Evolutionary conservation across 116 monocot species (phyloP), one percentile per base, ranked within the genome.

Genomic region (Thalassia testudinum): DNA sequence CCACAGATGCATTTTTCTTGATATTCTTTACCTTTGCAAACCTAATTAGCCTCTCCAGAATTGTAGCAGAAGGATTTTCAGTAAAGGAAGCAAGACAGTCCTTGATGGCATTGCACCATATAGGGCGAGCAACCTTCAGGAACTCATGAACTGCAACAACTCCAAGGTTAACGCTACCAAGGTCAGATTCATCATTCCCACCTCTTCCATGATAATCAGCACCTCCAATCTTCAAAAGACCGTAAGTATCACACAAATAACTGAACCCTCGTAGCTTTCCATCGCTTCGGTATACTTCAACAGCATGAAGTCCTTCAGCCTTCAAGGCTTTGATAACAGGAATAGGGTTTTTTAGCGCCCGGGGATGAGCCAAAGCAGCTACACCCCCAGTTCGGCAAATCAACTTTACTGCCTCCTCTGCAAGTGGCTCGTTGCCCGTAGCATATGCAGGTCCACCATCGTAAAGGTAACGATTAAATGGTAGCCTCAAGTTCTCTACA

Each of bases 381-480:
- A 93, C 47, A 7, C 92, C 92, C 17, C 87, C 87, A 38, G 92
- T 87, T 24, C 49, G 59, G 52, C 63, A 43, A 57, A 93, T 83
- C 66, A 93, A 65, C 62, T 71, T 50, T 47, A 93, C 78, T 25
- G 70, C 87, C 54, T 30, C 72, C 52, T 77, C 92, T 47, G 92
- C 83, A 13, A n/a, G 66, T 45, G 83, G 92, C 48, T 93, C 92
- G 27, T 42, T 80, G 19, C 92, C 92, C 92, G 27, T 76, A 38
- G 83, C 69, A 76, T 93, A 93, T 59, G 92, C 92, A 52, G 92
- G 92, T 25, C 92, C 92, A 51, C 72, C 83, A 65, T 93, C 87
- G 71, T 58, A 69, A 18, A 93, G 64, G 55, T 93, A 93, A 43
- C 71, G 80, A 57, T 61, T 75, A 55, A 93, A 93, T 21, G 92